Evolutionary conservation across 2,329 filamentous ascomycete species (phyloP), one percentile per base, ranked within the genome.

Genomic region (Chrysosporium keratinophilum): DNA sequence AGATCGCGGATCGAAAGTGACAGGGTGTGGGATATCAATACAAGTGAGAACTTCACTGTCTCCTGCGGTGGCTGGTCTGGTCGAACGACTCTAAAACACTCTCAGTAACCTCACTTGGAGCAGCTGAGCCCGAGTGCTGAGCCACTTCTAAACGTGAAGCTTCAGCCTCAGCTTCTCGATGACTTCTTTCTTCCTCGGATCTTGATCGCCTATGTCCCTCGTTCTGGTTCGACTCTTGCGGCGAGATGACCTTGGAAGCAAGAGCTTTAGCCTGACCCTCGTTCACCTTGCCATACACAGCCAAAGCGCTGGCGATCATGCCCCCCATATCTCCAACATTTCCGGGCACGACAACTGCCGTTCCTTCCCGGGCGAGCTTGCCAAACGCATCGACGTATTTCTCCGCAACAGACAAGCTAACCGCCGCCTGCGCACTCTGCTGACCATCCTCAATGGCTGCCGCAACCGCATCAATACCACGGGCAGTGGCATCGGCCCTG

Each of bases 351-450:
- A 98, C 88, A 28, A 98, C 85, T 3, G 89, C 87, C 2, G 93
- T 98, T 63, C 93, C 88, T 75, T 98, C 90, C 73, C 91, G 93
- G 49, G 93, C 93, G 62, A 98, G 76, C 67, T 90, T 88, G 61
- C 80, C 84, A 65, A 97, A 98, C 3, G 93, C 93, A 44, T 94
- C 91, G 50, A 98, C 93, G 64, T 98, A 98, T 73, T 96, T 95
- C 79, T 98, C 93, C 0, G 93, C 93, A 7, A 98, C 88, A 12
- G 80, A 87, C 58, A 98, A 73, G 64, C 87, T 90, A 43, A 98
- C 79, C 23, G 93, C 93, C 34, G 82, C 81, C 67, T 93, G 85
- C 1, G 93, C 93, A 53, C 83, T 78, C 54, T 81, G 78, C 60
- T 85, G 77, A 54, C 90, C 90, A 46, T 83, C 74, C 15, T 78